Conservation (phyloP, 257 asterid genomes). For the Marsdenia floribunda region DNA sequence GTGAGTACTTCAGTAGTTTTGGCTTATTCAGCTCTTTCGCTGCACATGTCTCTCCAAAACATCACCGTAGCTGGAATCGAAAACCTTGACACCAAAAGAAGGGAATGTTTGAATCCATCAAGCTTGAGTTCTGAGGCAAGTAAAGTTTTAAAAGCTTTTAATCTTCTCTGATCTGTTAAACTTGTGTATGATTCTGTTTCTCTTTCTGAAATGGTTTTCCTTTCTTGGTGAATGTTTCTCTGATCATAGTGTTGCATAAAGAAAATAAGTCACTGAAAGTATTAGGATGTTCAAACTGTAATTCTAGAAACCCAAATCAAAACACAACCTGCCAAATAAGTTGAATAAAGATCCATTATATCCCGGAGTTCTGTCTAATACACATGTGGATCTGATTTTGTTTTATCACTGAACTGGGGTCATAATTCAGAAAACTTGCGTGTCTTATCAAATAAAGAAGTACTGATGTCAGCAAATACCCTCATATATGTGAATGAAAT, state of each 20-base stretch:
- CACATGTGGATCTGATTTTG: background rate
- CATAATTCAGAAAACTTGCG: background rate
- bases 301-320: background rate
- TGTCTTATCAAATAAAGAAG: background rate
- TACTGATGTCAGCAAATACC: no score
- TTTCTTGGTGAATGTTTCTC: background rate
- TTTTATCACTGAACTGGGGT: background rate
- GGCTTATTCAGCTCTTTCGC: constrained; percentile 64
- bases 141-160: constrained; percentile 3
- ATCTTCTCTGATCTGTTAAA: background rate
- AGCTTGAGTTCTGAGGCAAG: constrained; percentile 52
- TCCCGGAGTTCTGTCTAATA: background rate
- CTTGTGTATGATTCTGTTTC: background rate
- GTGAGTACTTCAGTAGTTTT: constrained; percentile 45
- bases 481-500: background rate
- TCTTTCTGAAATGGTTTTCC: background rate
- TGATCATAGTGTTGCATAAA: background rate
- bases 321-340: background rate
- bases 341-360: background rate
- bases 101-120: constrained; percentile 12
- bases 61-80: constrained; percentile 31
- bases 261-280: background rate
- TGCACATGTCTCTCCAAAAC: constrained; percentile 60
- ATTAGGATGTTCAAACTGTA: background rate
- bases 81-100: constrained; percentile 9